These are phyloP conservation scores for Penicillium decumbens DNA, from an alignment of 2,329 filamentous ascomycete species.

Conservation along the genomic window DNA sequence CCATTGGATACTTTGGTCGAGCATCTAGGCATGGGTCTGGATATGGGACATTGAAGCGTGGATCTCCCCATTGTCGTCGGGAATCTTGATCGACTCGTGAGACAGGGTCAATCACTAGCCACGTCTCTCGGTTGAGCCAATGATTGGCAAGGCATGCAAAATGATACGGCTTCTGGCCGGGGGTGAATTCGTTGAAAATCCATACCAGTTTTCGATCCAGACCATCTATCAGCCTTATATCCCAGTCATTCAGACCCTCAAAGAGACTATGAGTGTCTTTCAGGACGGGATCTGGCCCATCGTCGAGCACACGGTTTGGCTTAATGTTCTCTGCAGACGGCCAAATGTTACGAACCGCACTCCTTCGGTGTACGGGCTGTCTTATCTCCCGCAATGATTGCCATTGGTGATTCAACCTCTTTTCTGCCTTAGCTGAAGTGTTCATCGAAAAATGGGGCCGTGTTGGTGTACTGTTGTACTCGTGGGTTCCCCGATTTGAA, in stretches of 20 bases:
- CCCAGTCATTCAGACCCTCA: constrained; percentile 30
- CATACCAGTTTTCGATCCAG: constrained; percentile 38
- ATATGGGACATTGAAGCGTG: constrained; percentile 33
- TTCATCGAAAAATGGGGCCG: background rate
- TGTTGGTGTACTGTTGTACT: constrained; percentile 4
- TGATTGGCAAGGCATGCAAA: constrained; percentile 40
- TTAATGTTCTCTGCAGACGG: background rate
- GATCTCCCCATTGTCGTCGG: constrained; percentile 34
- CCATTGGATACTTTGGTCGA: constrained; percentile 27
- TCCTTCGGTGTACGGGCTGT: background rate
- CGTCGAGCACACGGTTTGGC: background rate
- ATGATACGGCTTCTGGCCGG: constrained; percentile 39
- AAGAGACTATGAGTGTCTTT: background rate
- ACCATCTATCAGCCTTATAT: constrained; percentile 33
- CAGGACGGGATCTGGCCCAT: background rate
- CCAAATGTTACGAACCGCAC: background rate
- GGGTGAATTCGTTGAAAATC: constrained; percentile 36
- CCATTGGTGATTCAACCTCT: background rate
- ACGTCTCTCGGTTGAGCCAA: constrained; percentile 41
- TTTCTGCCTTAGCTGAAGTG: background rate
- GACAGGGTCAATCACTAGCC: constrained; percentile 39
- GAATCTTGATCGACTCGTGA: constrained; percentile 32
- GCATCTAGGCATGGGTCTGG: constrained; percentile 16
- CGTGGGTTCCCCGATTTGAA: background rate
- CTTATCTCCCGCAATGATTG: constrained; percentile 1